Evolutionary conservation across 345 rosid species (phyloP).

Genomic region (Salix udensis): DNA sequence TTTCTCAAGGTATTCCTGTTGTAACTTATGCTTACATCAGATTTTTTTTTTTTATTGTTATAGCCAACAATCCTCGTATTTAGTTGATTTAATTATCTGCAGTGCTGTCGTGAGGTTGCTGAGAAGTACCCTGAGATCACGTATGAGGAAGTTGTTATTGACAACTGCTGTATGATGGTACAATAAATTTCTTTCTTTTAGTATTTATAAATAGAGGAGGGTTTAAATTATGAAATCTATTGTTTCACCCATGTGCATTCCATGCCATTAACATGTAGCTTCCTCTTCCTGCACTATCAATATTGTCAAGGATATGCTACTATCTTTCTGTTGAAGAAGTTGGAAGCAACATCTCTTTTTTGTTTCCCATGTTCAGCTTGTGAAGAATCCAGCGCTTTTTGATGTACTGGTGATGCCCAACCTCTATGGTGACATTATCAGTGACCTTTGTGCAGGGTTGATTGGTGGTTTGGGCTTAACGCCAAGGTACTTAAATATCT

Average conservation of each 20-base stretch:
- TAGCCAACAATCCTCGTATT: not conserved
- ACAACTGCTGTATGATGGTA: constrained; percentile 99
- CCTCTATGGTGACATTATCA: constrained; percentile 97
- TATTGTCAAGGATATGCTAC: no score
- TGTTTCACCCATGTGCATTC: not conserved
- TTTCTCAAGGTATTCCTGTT: constrained; percentile 66
- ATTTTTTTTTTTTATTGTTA: not conserved
- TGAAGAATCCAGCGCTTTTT: constrained; percentile 94
- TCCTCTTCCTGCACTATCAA: not conserved
- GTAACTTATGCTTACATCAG: not conserved
- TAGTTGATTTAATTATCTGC: constrained; percentile 17
- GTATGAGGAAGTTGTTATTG: constrained; percentile 98
- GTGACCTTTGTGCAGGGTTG: constrained; percentile 94
- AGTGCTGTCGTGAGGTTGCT: constrained; percentile 99
- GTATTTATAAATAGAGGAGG: not conserved
- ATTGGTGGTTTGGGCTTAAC: constrained; percentile 97
- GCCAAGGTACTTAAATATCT: constrained; percentile 57
- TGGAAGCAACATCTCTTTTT: constrained; percentile 8
- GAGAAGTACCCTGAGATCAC: constrained; percentile 91
- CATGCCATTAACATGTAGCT: not conserved
- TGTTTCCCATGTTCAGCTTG: constrained; percentile 57
- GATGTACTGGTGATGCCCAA: constrained; percentile 99
- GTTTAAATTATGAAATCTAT: not conserved
- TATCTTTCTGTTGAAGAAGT: constrained; percentile 1
- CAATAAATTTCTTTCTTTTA: constrained; percentile 2